Evolutionary conservation across 768 basidiomycete species (phyloP).

Genomic region (Albatrellus ellisii): DNA sequence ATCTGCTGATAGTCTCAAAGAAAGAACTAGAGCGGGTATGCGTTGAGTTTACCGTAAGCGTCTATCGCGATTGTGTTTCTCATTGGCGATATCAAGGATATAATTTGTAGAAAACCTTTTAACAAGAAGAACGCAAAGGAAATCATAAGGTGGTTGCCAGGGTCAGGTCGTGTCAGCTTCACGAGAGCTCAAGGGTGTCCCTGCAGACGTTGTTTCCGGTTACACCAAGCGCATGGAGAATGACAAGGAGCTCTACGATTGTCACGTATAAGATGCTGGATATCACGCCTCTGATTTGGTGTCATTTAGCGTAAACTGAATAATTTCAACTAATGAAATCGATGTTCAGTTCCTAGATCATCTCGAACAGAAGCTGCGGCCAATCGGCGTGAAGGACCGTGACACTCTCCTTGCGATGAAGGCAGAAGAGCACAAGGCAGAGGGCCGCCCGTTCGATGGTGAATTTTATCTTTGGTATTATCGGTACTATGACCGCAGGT

Average conservation of each 20-base stretch:
- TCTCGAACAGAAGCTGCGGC: constrained; percentile 58
- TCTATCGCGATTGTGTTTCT: neutral
- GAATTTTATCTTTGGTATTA: constrained; percentile 82
- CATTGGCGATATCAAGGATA: neutral
- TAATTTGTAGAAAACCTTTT: constrained; percentile 60
- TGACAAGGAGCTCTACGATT: constrained; percentile 46
- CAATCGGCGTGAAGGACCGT: constrained; percentile 57
- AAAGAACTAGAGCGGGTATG: constrained; percentile 67
- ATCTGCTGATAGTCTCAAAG: constrained; percentile 43
- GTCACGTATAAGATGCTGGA: constrained; percentile 76
- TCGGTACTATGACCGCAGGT: constrained; percentile 56
- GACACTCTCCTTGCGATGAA: constrained; percentile 63
- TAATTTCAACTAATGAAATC: no score
- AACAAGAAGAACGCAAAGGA: constrained; percentile 67
- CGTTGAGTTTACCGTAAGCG: constrained; percentile 61
- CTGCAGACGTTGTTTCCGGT: constrained; percentile 65
- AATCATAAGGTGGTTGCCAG: constrained; percentile 21
- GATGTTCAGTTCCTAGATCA: constrained; percentile 56
- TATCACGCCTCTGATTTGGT: constrained; percentile 63
- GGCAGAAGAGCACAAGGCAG: constrained; percentile 52
- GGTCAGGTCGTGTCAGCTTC: constrained; percentile 47
- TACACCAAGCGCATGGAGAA: constrained; percentile 53
- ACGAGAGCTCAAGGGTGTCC: constrained; percentile 71
- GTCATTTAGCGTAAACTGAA: no score
- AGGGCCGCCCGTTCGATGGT: constrained; percentile 50